Conservation (phyloP, 805 yeast species). For the Candida coquimbonensis region DNA sequence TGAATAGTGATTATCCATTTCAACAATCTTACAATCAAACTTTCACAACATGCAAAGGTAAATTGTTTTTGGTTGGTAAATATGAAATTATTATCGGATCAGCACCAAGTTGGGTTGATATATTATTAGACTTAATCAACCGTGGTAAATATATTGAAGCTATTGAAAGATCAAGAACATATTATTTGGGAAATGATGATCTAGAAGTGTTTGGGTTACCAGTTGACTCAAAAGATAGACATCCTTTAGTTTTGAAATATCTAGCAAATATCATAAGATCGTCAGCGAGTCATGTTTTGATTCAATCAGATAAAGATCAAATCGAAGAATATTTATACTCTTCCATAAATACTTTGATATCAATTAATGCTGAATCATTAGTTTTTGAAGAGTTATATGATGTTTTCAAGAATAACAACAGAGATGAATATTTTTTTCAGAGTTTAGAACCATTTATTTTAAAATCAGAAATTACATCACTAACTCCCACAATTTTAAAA, state of each 20-base stretch:
- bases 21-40: slow-evolving; percentile 18
- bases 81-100: slow-evolving; percentile 52
- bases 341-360: slow-evolving; percentile 35
- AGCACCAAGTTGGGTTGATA: slow-evolving; percentile 59
- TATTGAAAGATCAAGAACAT: slow-evolving; percentile 45
- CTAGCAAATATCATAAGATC: slow-evolving; percentile 46
- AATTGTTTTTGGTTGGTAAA: slow-evolving; percentile 46
- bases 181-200: slow-evolving; percentile 39
- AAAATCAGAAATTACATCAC: slow-evolving; percentile 33
- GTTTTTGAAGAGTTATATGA: slow-evolving; percentile 42
- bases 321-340: slow-evolving; percentile 28
- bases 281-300: slow-evolving; percentile 21
- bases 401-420: slow-evolving; percentile 24
- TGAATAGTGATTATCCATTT: slow-evolving; percentile 14
- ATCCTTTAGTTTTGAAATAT: slow-evolving; percentile 42
- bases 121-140: slow-evolving; percentile 50
- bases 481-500: slow-evolving; percentile 62
- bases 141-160: slow-evolving; percentile 47
- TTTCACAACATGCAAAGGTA: slow-evolving; percentile 34
- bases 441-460: slow-evolving; percentile 46
- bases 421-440: slow-evolving; percentile 39
- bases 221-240: slow-evolving; percentile 33
- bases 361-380: slow-evolving; percentile 28
- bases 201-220: slow-evolving; percentile 55
- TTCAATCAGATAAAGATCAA: slow-evolving; percentile 14